Conservation (phyloP, 176 grass and related monocot species). For the Cenchrus purpureus region DNA sequence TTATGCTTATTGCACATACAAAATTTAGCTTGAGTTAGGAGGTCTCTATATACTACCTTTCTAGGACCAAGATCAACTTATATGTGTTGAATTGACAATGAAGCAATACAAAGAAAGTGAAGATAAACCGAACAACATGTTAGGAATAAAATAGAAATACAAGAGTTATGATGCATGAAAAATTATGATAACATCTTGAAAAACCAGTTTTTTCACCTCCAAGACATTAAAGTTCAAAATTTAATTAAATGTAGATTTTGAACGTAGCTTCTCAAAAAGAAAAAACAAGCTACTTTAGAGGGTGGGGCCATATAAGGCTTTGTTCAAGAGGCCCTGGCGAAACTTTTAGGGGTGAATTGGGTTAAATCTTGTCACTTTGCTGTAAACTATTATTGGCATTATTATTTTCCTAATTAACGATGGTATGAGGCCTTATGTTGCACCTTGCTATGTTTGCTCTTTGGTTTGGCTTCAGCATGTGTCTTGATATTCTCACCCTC, state of each 20-base stretch:
- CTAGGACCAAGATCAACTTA: background rate
- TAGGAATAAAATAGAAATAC: background rate
- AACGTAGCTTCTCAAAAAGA: background rate
- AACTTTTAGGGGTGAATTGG: no score
- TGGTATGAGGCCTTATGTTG: no score
- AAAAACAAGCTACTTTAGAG: background rate
- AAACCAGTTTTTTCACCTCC: background rate
- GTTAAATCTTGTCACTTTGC: no score
- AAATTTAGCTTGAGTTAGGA: background rate
- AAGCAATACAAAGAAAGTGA: background rate
- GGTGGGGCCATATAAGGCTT: no score
- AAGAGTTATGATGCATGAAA: background rate
- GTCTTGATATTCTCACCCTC: background rate
- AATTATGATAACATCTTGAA: background rate
- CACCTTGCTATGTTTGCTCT: background rate
- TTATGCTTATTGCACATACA: background rate
- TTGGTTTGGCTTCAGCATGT: background rate
- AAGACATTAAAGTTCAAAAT: background rate
- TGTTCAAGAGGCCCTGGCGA: no score
- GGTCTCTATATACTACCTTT: no score
- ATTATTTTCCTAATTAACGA: no score
- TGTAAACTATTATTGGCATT: no score
- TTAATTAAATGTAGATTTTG: background rate
- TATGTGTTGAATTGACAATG: background rate
- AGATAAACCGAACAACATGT: background rate